phyloP scores from a whole-genome alignment of 2,329 filamentous ascomycete species.

The Cladosporium phlei region DNA sequence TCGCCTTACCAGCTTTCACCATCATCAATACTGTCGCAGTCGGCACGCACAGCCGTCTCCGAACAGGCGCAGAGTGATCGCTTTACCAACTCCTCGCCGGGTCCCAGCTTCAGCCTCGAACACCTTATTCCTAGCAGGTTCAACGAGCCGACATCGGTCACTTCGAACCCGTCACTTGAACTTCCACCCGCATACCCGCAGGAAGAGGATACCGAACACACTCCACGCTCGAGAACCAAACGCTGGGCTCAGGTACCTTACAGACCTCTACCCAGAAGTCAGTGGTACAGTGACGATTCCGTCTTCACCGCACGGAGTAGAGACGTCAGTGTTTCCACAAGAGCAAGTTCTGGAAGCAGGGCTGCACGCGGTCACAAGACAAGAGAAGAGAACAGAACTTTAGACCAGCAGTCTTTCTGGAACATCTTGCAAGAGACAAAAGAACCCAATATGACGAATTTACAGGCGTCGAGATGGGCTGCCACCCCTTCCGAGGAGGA shows the following conservation, averaged over 20 bases:
- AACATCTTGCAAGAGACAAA: conserved; percentile 38
- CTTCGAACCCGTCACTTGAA: no score
- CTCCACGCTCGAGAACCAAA: conserved; percentile 28
- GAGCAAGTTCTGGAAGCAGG: conserved; percentile 13
- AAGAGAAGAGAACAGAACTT: conserved; percentile 42
- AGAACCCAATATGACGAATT: conserved; percentile 32
- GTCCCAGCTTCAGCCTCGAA: conserved; percentile 31
- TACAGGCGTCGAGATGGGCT: conserved; percentile 29
- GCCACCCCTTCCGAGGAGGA: conserved; percentile 21
- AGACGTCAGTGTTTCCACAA: conserved; percentile 14
- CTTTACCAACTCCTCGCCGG: conserved; percentile 26
- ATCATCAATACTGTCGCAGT: conserved; percentile 39
- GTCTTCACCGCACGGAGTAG: conserved; percentile 49
- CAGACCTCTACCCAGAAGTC: conserved; percentile 61
- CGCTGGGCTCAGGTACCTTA: conserved; percentile 30
- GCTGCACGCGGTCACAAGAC: conserved; percentile 32
- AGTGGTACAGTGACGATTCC: conserved; percentile 79
- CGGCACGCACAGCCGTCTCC: conserved; percentile 29
- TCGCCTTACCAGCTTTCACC: conserved; percentile 74
- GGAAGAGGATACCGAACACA: conserved; percentile 23
- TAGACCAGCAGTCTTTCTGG: conserved; percentile 49
- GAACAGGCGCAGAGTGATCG: conserved; percentile 28
- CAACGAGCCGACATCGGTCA: no score
- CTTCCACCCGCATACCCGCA: conserved; percentile 16
- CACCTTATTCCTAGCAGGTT: conserved; percentile 31